These are phyloP conservation scores for Yamadazyma buinensis DNA, from an alignment of 1,139 yeast species.

Conservation along the genomic window DNA sequence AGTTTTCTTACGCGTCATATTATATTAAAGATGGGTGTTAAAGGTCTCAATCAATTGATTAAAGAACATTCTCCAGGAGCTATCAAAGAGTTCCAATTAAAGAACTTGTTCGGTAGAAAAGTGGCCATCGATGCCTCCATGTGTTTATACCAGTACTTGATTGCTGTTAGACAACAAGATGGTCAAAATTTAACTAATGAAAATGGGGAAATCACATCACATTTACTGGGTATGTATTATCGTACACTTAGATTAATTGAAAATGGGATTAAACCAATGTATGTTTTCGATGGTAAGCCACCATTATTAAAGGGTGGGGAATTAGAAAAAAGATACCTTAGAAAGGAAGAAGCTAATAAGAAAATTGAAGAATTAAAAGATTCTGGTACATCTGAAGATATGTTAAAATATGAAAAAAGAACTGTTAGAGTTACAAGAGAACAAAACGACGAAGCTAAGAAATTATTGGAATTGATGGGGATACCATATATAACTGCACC, in stretches of 20 bases:
- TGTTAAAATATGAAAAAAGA: constrained; percentile 76
- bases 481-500: constrained; percentile 93
- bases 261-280: constrained; percentile 90
- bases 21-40: constrained; percentile 93
- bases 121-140: constrained; percentile 90
- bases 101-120: constrained; percentile 85
- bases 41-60: constrained; percentile 74
- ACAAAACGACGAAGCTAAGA: constrained; percentile 92
- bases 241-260: constrained; percentile 86
- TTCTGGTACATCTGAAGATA: constrained; percentile 74
- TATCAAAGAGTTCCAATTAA: constrained; percentile 73
- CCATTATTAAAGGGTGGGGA: constrained; percentile 92
- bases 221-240: constrained; percentile 92
- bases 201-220: constrained; percentile 92
- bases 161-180: constrained; percentile 94
- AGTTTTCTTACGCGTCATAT: too few relatives aligned
- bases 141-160: constrained; percentile 91
- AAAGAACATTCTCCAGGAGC: constrained; percentile 89
- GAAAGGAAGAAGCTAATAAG: constrained; percentile 80
- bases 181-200: constrained; percentile 92
- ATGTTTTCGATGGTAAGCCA: constrained; percentile 96
- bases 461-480: constrained; percentile 81
- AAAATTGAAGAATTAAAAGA: constrained; percentile 72
- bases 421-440: constrained; percentile 83
- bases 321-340: constrained; percentile 74